phyloP scores from a whole-genome alignment of 1,284 basidiomycete genomes.

The Sanghuangporus weigelae region DNA sequence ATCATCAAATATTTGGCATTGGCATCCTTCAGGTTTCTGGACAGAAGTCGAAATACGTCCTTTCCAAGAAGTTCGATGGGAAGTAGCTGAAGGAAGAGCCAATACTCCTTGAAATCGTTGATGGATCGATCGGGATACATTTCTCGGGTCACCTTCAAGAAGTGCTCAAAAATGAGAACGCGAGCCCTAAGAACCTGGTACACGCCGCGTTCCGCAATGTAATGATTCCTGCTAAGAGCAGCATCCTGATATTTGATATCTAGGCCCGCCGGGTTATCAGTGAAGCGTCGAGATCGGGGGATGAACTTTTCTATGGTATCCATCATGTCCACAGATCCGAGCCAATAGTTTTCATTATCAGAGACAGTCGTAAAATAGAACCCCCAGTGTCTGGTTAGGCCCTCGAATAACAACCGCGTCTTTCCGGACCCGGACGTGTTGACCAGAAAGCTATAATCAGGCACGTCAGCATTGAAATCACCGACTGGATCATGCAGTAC shows the following conservation, averaged over 20 bases:
- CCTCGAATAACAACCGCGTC: neutral
- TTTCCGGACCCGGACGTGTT: neutral
- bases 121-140: neutral
- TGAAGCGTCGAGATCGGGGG: neutral
- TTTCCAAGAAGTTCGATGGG: neutral
- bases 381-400: neutral
- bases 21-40: neutral
- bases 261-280: neutral
- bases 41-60: neutral
- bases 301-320: neutral
- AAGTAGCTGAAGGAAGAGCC: neutral
- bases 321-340: neutral
- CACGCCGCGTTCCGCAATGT: neutral
- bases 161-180: neutral
- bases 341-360: neutral
- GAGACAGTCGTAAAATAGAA: neutral
- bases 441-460: neutral
- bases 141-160: neutral
- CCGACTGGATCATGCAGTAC: neutral
- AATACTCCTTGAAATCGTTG: neutral
- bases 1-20: neutral
- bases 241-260: no score
- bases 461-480: neutral
- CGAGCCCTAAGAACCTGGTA: neutral
- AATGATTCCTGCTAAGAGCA: neutral